phyloP scores from a whole-genome alignment of 352 stramenopile genomes.

The Phytopythium chamaehyphon region DNA sequence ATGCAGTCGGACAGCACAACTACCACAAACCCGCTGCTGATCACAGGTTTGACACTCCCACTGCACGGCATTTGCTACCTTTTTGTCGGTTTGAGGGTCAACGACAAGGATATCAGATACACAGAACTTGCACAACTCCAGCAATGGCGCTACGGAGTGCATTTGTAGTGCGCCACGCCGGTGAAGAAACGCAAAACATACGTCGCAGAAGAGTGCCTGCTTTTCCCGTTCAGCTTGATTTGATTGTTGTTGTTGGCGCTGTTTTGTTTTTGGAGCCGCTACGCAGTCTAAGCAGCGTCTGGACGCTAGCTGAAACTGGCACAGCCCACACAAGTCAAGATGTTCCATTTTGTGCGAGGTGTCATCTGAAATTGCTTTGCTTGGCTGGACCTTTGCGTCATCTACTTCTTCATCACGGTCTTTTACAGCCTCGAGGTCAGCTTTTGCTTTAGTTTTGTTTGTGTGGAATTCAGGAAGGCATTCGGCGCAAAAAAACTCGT shows the following conservation, averaged over 20 bases:
- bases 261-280: conserved; percentile 2
- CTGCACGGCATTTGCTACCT: conserved; percentile 30
- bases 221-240: conserved; percentile 4
- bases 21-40: conserved; percentile 32
- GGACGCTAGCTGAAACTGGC: conserved; percentile 60
- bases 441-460: conserved; percentile 17
- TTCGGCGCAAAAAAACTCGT: conserved; percentile 45
- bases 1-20: conserved; percentile 34
- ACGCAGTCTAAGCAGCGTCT: conserved; percentile 39
- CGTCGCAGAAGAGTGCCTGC: conserved; percentile 53
- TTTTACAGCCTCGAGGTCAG: background rate
- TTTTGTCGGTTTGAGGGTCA: conserved; percentile 1
- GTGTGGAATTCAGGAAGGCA: conserved; percentile 46
- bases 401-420: background rate
- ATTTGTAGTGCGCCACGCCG: conserved; percentile 33
- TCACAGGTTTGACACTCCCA: conserved; percentile 35
- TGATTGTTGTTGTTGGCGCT: background rate
- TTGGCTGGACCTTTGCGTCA: background rate
- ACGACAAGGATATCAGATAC: conserved; percentile 12
- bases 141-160: conserved; percentile 31
- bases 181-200: conserved; percentile 60
- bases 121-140: conserved; percentile 47
- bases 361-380: background rate
- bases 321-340: conserved; percentile 47
- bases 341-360: conserved; percentile 31